Evolutionary conservation across 179 eudicot genomes (phyloP).

Genomic region (Beta macrorhiza): DNA sequence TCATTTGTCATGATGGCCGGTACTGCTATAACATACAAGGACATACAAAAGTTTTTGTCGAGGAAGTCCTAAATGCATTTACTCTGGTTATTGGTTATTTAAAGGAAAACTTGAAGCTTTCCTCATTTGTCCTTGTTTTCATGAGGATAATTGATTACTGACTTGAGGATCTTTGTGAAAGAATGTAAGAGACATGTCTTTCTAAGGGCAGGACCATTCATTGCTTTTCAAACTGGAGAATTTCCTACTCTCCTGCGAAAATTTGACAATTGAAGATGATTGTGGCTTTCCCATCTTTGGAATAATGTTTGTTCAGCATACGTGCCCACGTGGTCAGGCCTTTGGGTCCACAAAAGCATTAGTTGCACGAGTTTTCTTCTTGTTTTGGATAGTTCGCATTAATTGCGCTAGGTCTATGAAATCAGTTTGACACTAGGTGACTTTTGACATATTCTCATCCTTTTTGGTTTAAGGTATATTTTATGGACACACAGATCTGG

Average conservation of each 20-base stretch:
- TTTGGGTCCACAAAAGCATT: neutral
- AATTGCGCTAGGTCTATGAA: neutral
- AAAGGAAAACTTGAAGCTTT: neutral
- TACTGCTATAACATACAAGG: neutral
- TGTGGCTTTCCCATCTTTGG: neutral
- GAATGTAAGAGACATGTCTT: neutral
- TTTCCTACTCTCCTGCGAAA: neutral
- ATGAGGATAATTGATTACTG: neutral
- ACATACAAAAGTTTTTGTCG: neutral
- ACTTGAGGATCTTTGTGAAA: neutral
- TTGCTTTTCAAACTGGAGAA: neutral
- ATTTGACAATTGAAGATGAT: neutral
- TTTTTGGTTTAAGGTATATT: constrained; percentile 60
- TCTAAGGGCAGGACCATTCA: neutral
- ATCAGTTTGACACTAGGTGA: neutral
- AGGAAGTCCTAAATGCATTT: neutral
- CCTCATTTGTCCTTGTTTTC: neutral
- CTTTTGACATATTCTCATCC: neutral
- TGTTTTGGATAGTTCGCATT: neutral
- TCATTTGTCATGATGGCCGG: neutral
- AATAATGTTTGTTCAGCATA: neutral
- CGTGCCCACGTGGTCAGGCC: neutral
- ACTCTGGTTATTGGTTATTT: neutral
- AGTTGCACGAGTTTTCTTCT: neutral
- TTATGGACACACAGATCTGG: constrained; percentile 99